Base-by-base conservation (phyloP, 192 early-diverging fungal genomes). In the Coemansia guatemalensis region DNA sequence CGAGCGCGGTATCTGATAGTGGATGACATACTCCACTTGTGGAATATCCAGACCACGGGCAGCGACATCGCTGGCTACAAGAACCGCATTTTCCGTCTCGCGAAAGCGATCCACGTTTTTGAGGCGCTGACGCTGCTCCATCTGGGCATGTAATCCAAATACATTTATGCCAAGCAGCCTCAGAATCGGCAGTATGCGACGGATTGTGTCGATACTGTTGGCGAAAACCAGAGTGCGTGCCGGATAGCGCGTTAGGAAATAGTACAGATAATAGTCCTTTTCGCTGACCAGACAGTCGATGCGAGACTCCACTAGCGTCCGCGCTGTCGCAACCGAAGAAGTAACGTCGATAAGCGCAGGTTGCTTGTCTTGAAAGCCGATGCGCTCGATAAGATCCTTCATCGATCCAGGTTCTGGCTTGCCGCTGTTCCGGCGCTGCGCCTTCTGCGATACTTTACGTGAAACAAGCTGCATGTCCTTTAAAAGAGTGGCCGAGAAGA, bases 1-100 rank as follows among this genome's bases (percentile, higher is more conserved):
- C 8, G 89, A 89, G 18, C 94, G 86, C 60, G 96, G 95, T 6
- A 96, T 62, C 65, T 99, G 96, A 68, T 95, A 99, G 68, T 99
- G 96, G 30, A 99, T 89, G 4, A 99, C 95, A 69, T 93, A 88
- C 5, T 99, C 94, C 21, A 99, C 93, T 39, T 81, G 25, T 0
- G 93, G 92, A 32, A 99, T 95, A 82, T 99, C 96, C 58, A 99
- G 76, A 50, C 96, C 96, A 58, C 96, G 89, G 0, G 95, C 93
- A 3, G 96, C 96, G 23, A 99, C 96, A 75, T 99, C 96, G 26
- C 89, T 91, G n/a, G 95, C 92, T 41, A 99, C 86, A 65, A 99
- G 82, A 0, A 99, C 88, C 1, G 91, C 89, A 53, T 86, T 83
- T 4, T 75, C 53, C 20, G 87, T 85, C 8, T 86, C 79, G 44